Evolutionary conservation across 179 eudicot species (phyloP).

Genomic region (Beta macrorhiza): DNA sequence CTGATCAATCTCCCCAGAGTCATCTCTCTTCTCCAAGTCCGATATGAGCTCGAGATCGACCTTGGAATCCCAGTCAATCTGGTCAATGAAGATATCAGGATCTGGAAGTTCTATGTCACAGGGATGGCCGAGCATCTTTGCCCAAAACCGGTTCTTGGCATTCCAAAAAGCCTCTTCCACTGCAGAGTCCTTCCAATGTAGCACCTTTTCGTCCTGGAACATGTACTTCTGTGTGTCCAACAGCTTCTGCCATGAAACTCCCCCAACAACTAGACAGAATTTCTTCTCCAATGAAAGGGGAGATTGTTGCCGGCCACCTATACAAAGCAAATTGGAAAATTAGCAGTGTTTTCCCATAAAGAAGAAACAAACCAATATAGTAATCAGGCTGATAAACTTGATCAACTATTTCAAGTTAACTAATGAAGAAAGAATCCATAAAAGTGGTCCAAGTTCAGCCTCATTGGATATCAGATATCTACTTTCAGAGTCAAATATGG

Average conservation of each 20-base stretch:
- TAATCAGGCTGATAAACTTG: neutral
- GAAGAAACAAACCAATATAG: neutral
- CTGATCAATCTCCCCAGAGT: conserved; percentile 33
- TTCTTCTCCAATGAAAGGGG: conserved; percentile 40
- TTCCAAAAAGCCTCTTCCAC: conserved; percentile 43
- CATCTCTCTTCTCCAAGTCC: conserved; percentile 54
- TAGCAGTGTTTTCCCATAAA: neutral
- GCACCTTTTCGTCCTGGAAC: conserved; percentile 30
- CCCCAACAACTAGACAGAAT: conserved; percentile 36
- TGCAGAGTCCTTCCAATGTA: conserved; percentile 50
- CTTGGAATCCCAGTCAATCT: conserved; percentile 61
- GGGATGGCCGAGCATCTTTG: conserved; percentile 35
- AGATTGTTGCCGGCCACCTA: conserved; percentile 30
- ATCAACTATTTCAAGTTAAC: neutral
- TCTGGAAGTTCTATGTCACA: conserved; percentile 52
- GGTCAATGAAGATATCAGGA: conserved; percentile 59
- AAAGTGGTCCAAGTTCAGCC: neutral
- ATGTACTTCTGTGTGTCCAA: conserved; percentile 39
- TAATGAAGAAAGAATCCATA: neutral
- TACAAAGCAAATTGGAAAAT: neutral
- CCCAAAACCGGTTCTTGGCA: conserved; percentile 45
- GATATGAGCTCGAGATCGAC: conserved; percentile 54
- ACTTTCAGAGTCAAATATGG: neutral
- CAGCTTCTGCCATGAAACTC: conserved; percentile 39
- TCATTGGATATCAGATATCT: neutral